Evolutionary conservation across 2,329 filamentous ascomycete species (phyloP), one percentile per base, ranked within the genome.

Genomic region (Beauveria pseudobassiana): DNA sequence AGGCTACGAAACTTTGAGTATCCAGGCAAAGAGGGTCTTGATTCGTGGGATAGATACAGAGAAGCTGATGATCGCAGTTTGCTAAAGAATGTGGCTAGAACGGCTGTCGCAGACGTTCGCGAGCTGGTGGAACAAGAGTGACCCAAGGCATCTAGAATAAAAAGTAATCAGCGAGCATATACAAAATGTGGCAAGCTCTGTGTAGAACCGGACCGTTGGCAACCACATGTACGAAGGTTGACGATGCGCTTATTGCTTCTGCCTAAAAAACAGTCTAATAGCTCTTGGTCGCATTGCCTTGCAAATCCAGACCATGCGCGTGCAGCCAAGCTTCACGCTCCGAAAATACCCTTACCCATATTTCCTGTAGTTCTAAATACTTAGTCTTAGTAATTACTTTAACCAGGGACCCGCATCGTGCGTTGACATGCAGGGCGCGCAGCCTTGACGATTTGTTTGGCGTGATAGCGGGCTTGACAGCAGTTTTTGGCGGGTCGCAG

Each of bases 1-100:
- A 73, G 95, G 95, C 0, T 98, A 98, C 70, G 93, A 98, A 74
- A 96, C 93, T 42, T 76, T 99, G 69, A 93, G 89, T 65, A 96
- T 99, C 60, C 90, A 96, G 74, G 87, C 91, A 0, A 91, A 69
- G 93, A 96, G 71, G 93, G 90, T 0, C 73, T 96, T 67, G 93
- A 93, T 72, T 85, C 87, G 43, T 96, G 91, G 90, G 90, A 91
- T 66, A 85, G 82, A 71, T 98, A 90, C 73, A 81, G 93, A 16
- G 95, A 98, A 77, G 89, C 89, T 2, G 91, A 96, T 66, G 88
- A 92, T 78, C 89, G 91, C 75, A 83, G 82, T 6, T 78, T 95
- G 68, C 75, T 99, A 73, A 99, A 99, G 82, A 91, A 89, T 76
- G 87, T 93, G 75, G 90, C 91, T 2, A 82, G 93, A 69, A 84